Evolutionary conservation across 306 rosid species (phyloP).

Genomic region (Pyrus pyrifolia): DNA sequence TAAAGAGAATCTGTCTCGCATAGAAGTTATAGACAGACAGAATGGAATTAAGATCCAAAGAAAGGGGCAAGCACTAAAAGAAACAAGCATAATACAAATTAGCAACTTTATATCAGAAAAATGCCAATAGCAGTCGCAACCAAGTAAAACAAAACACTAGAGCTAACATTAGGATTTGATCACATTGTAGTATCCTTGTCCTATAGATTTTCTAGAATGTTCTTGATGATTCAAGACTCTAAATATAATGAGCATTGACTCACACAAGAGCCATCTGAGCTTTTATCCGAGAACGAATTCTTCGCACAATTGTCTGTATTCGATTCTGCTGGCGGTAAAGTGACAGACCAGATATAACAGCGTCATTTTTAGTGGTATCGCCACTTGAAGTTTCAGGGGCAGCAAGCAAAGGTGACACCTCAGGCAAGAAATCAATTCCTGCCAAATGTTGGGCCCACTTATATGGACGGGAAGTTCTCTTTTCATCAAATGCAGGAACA

Average conservation of each 20-base stretch:
- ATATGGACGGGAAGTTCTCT: constrained; percentile 80
- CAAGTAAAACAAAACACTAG: constrained; percentile 21
- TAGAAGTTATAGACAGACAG: not conserved
- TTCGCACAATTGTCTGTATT: constrained; percentile 62
- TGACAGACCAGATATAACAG: constrained; percentile 65
- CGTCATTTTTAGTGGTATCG: constrained; percentile 47
- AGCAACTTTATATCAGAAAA: constrained; percentile 5
- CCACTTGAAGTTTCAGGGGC: constrained; percentile 40
- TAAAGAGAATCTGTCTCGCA: constrained; percentile 5
- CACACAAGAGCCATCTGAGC: constrained; percentile 94
- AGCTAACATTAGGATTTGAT: constrained; percentile 22
- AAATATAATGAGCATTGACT: constrained; percentile 45
- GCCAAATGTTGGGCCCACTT: constrained; percentile 98
- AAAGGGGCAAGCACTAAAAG: not conserved
- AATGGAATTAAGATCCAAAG: constrained; percentile 14
- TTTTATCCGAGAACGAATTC: constrained; percentile 79
- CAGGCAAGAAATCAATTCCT: constrained; percentile 93
- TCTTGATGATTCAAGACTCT: constrained; percentile 37
- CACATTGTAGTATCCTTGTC: constrained; percentile 31
- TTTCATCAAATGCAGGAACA: constrained; percentile 43
- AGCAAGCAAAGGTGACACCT: constrained; percentile 57
- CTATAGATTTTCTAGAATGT: constrained; percentile 19
- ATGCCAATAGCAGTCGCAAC: constrained; percentile 2
- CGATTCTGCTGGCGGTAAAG: constrained; percentile 83
- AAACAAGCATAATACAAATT: not conserved